Conservation (phyloP, 2,329 filamentous ascomycete genomes). For the Neonectria sp. region DNA sequence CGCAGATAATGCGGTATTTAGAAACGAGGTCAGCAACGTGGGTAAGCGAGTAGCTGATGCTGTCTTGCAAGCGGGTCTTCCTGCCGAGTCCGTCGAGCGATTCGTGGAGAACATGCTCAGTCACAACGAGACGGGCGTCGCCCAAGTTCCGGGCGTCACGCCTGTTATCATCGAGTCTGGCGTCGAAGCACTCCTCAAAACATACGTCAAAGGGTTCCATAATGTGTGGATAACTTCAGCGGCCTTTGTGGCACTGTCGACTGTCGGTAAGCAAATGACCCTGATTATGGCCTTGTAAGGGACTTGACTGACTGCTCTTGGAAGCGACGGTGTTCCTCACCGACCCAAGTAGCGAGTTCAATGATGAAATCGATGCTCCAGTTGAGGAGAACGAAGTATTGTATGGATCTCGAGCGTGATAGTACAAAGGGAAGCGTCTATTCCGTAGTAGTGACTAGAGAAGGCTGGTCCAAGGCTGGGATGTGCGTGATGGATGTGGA, state of each 20-base stretch:
- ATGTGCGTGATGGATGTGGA: background rate
- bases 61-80: constrained; percentile 19
- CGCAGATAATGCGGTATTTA: constrained; percentile 32
- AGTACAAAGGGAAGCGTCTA: background rate
- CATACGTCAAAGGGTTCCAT: constrained; percentile 26
- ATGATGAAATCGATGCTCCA: constrained; percentile 29
- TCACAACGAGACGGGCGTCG: constrained; percentile 26
- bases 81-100: constrained; percentile 13
- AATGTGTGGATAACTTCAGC: constrained; percentile 35
- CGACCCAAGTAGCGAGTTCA: constrained; percentile 32
- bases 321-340: constrained; percentile 29
- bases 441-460: background rate
- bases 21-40: constrained; percentile 11
- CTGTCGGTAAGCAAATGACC: constrained; percentile 19
- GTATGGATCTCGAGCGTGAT: background rate
- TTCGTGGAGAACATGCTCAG: constrained; percentile 26
- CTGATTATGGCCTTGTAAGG: background rate
- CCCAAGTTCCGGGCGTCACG: constrained; percentile 21
- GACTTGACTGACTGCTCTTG: background rate
- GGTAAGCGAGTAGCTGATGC: constrained; percentile 17
- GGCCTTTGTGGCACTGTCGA: constrained; percentile 24
- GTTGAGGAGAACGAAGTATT: constrained; percentile 22
- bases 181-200: background rate
- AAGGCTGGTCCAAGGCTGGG: background rate
- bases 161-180: constrained; percentile 27